A percentile compares a stretch with the other conserved stretches of the same genome.
Evolutionary conservation across 2,329 filamentous ascomycete species (phyloP).

Genomic region (Epichloe coenophiala): DNA sequence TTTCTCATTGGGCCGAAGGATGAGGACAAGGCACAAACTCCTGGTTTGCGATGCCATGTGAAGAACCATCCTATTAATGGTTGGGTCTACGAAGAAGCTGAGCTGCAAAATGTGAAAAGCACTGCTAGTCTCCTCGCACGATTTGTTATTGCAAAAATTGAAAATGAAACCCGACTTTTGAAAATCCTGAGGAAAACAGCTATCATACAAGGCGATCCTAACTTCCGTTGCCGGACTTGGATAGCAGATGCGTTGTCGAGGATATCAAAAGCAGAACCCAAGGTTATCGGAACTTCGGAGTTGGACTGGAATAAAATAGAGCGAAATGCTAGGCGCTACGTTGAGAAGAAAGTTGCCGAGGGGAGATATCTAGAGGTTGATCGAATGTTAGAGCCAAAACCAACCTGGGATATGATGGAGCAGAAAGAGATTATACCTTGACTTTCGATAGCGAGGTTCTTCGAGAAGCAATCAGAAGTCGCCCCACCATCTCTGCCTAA

Average conservation of each 20-base stretch:
- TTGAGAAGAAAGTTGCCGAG: constrained; percentile 16
- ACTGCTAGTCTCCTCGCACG: constrained; percentile 21
- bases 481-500: constrained; percentile 24
- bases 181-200: constrained; percentile 18
- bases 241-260: constrained; percentile 19
- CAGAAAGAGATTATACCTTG: constrained; percentile 12
- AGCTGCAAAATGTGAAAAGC: constrained; percentile 9
- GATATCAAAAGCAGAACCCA: constrained; percentile 19
- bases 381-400: constrained; percentile 12
- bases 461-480: constrained; percentile 2
- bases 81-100: constrained; percentile 16
- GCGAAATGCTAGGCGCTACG: constrained; percentile 20
- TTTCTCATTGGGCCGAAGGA: constrained; percentile 18
- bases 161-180: constrained; percentile 18
- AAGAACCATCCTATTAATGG: constrained; percentile 11
- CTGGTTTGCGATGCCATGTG: constrained; percentile 20
- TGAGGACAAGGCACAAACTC: constrained; percentile 9
- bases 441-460: background rate
- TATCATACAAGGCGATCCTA: constrained; percentile 19
- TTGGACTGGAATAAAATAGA: constrained; percentile 25
- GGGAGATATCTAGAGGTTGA: constrained; percentile 10
- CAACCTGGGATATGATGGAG: constrained; percentile 17
- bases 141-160: constrained; percentile 25
- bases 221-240: constrained; percentile 28
- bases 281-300: constrained; percentile 21